Evolutionary conservation across 1,284 basidiomycete genomes (phyloP).

Genomic region (Porodaedalea pini): DNA sequence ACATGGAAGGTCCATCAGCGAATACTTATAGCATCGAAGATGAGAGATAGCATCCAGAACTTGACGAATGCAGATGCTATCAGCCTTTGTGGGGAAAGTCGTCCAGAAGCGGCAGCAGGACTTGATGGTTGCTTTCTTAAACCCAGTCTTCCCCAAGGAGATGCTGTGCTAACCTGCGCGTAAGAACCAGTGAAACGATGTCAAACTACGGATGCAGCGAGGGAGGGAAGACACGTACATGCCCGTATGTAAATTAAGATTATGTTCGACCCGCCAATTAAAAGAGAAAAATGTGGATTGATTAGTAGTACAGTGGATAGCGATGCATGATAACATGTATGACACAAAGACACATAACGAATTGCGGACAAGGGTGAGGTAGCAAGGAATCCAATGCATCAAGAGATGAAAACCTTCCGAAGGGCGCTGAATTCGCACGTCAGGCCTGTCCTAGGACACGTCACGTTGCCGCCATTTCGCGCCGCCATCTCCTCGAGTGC

Average conservation of each 20-base stretch:
- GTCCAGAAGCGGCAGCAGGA: too few relatives aligned
- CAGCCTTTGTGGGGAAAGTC: too few relatives aligned
- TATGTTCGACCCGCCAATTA: not conserved
- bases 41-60: too few relatives aligned
- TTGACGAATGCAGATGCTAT: too few relatives aligned
- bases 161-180: not conserved
- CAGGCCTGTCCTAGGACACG: slow-evolving; percentile 74
- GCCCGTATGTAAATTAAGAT: too few relatives aligned
- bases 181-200: too few relatives aligned
- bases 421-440: slow-evolving; percentile 64
- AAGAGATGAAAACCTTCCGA: slow-evolving; percentile 87
- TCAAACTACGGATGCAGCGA: too few relatives aligned
- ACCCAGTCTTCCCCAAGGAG: not conserved
- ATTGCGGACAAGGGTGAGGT: not conserved
- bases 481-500: slow-evolving; percentile 82
- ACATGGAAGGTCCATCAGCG: too few relatives aligned
- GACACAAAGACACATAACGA: not conserved
- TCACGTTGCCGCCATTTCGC: slow-evolving; percentile 70
- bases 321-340: not conserved
- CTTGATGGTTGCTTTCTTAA: not conserved
- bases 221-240: too few relatives aligned
- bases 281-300: not conserved
- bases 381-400: slow-evolving; percentile 6
- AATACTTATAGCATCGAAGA: too few relatives aligned
- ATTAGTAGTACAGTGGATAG: slow-evolving; percentile 7